Percentiles rank a stretch among this genome's conserved stretches.
Conservation (phyloP, 2,329 filamentous ascomycete genomes). For the Talaromyces sp. region DNA sequence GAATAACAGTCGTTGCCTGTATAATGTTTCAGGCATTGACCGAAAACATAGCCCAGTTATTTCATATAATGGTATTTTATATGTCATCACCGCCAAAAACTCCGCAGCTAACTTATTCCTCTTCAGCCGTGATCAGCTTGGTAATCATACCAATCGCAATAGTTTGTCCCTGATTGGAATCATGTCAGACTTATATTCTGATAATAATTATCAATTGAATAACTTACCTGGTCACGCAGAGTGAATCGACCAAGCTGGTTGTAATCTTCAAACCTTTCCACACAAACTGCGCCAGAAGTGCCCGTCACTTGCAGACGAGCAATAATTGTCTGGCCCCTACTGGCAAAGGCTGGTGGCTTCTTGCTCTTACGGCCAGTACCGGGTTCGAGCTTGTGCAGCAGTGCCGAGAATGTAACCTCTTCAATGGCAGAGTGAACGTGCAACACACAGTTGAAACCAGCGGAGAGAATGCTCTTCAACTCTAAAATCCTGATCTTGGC, state of each 20-base stretch:
- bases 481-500: constrained; percentile 95
- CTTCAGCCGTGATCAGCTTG: constrained; percentile 62
- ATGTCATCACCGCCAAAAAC: constrained; percentile 1
- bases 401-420: constrained; percentile 83
- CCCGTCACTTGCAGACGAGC: constrained; percentile 83
- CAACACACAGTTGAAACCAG: constrained; percentile 95
- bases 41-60: not conserved
- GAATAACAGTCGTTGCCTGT: not conserved
- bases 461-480: constrained; percentile 85
- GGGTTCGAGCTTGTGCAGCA: constrained; percentile 93
- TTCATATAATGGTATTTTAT: not conserved
- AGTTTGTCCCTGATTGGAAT: constrained; percentile 72
- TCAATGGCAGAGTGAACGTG: constrained; percentile 97
- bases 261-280: constrained; percentile 94
- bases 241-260: constrained; percentile 90
- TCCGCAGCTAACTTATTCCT: not conserved
- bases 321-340: constrained; percentile 74
- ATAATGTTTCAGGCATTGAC: not conserved
- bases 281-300: constrained; percentile 78
- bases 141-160: constrained; percentile 99
- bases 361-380: constrained; percentile 92
- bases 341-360: constrained; percentile 85
- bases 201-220: too few species aligned
- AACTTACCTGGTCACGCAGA: constrained; percentile 70
- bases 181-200: too few species aligned